These are phyloP conservation scores for Geotrichum ghanense DNA, from an alignment of 805 yeast genomes.

Conservation along the genomic window DNA sequence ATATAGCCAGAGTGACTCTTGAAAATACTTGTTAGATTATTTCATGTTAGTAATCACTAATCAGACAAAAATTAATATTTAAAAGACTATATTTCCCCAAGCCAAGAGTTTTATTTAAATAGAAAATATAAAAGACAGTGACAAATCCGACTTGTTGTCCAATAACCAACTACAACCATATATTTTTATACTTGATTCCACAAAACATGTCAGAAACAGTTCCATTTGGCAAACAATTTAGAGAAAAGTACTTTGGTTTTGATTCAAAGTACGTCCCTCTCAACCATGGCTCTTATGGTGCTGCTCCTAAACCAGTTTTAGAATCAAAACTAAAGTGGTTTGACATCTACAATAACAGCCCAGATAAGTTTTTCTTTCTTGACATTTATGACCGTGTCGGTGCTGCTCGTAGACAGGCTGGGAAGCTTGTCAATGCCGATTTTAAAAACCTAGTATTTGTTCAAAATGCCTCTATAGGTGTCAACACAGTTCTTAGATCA, in stretches of 20 bases:
- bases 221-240: constrained; percentile 39
- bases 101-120: too few species aligned
- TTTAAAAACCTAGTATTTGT: constrained; percentile 40
- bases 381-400: constrained; percentile 22
- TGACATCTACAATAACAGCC: constrained; percentile 27
- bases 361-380: constrained; percentile 33
- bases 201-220: background rate
- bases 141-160: too few species aligned
- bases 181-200: too few species aligned
- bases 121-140: too few species aligned
- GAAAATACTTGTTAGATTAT: too few species aligned
- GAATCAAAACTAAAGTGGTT: constrained; percentile 27
- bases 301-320: constrained; percentile 38
- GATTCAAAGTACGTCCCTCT: constrained; percentile 33
- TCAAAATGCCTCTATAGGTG: constrained; percentile 49
- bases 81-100: too few species aligned
- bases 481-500: constrained; percentile 45
- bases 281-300: constrained; percentile 59
- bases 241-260: constrained; percentile 37
- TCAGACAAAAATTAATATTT: too few species aligned
- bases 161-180: too few species aligned
- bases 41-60: too few species aligned
- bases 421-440: constrained; percentile 37
- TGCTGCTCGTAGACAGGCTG: constrained; percentile 25
- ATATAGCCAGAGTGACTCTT: too few species aligned